phyloP scores from a whole-genome alignment of 495 filamentous ascomycete genomes.

The Talaromyces adpressus region DNA sequence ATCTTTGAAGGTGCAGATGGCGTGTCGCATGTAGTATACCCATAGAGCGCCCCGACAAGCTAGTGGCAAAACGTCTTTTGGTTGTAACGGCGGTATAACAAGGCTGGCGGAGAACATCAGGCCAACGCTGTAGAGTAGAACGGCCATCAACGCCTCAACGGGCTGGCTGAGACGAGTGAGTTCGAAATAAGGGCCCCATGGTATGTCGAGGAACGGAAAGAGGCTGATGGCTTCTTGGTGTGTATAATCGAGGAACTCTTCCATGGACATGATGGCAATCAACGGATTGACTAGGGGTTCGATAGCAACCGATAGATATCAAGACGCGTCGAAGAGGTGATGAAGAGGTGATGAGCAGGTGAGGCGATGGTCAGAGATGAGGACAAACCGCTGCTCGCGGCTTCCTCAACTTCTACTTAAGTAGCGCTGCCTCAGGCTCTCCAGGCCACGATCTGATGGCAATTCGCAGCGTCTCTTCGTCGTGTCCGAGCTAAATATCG shows the following conservation, averaged over 20 bases:
- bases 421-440: not conserved
- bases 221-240: not conserved
- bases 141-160: not conserved
- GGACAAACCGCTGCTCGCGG: not conserved
- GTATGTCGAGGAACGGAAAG: not conserved
- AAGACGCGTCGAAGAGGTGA: not conserved
- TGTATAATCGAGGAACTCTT: not conserved
- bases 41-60: not conserved
- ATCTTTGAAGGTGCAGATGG: not conserved
- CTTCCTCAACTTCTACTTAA: not conserved
- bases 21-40: not conserved
- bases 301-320: not conserved
- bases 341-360: not conserved
- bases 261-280: too few species aligned
- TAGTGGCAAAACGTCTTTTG: not conserved
- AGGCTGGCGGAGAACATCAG: not conserved
- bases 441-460: not conserved
- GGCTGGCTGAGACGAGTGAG: not conserved
- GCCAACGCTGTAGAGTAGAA: not conserved
- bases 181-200: constrained; percentile 1
- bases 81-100: not conserved
- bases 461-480: not conserved
- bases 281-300: too few species aligned
- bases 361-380: not conserved
- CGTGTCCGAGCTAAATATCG: not conserved